Conservation (phyloP, 2,329 filamentous ascomycete species). For the Alternaria triticina region DNA sequence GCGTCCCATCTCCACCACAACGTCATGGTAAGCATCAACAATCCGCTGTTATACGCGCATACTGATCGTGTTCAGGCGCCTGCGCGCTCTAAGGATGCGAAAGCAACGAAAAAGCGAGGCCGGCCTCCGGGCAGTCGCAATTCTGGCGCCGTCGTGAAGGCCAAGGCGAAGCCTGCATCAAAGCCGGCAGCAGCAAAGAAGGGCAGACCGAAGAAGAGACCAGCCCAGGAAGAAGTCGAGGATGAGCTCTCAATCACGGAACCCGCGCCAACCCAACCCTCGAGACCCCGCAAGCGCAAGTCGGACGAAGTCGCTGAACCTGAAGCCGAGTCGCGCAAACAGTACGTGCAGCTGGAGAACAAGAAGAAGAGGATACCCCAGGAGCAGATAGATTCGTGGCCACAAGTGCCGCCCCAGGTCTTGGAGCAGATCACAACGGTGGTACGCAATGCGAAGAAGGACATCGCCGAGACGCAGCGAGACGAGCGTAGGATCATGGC, state of each 20-base stretch:
- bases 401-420: constrained; percentile 61
- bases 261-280: not conserved
- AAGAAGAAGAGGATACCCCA: constrained; percentile 46
- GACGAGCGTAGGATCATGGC: constrained; percentile 56
- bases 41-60: not conserved
- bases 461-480: constrained; percentile 64
- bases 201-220: constrained; percentile 18
- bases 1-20: constrained; percentile 26
- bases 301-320: constrained; percentile 28
- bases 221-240: constrained; percentile 14
- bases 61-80: constrained; percentile 33
- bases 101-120: constrained; percentile 29
- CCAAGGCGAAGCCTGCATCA: constrained; percentile 14
- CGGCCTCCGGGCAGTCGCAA: constrained; percentile 34
- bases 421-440: constrained; percentile 63
- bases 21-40: constrained; percentile 36
- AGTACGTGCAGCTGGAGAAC: constrained; percentile 43
- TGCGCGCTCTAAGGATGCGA: constrained; percentile 19
- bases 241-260: constrained; percentile 15
- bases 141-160: constrained; percentile 11
- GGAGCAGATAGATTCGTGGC: constrained; percentile 55
- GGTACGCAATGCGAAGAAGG: constrained; percentile 65
- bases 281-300: constrained; percentile 30
- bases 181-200: constrained; percentile 19
- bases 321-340: constrained; percentile 22